These are phyloP conservation scores for Vickermania spadyakhi DNA, from an alignment of 208 protist species.

Conservation along the genomic window DNA sequence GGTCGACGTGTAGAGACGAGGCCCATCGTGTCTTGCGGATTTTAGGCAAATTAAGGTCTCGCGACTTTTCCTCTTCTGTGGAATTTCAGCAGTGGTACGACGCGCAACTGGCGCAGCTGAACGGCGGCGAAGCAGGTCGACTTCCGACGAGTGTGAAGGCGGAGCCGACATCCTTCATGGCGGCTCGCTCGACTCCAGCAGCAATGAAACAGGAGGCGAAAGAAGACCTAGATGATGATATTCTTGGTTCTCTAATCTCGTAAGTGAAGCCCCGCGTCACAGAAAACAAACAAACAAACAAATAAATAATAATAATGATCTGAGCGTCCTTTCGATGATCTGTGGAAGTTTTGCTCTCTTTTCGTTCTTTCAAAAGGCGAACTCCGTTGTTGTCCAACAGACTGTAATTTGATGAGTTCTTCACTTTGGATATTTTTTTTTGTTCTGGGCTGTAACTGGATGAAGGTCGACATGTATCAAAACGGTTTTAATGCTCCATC, in stretches of 20 bases:
- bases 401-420: no score
- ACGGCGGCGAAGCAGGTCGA: neutral
- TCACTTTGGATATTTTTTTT: no score
- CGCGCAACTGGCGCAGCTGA: conserved; percentile 21
- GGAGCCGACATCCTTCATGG: neutral
- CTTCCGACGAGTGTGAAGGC: no score
- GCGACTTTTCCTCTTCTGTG: conserved; percentile 13
- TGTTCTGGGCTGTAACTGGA: no score
- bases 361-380: no score
- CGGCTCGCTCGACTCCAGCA: neutral
- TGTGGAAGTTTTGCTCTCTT: no score
- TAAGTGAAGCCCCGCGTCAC: neutral
- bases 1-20: conserved; percentile 6
- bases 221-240: conserved; percentile 28
- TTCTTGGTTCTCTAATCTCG: conserved; percentile 35
- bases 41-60: conserved; percentile 15
- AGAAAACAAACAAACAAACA: no score
- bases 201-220: neutral
- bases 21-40: conserved; percentile 18
- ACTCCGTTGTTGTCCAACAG: no score
- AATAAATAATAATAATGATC: no score
- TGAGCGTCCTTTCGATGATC: no score
- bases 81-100: conserved; percentile 13
- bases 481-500: neutral
- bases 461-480: no score